Base-by-base conservation (phyloP, 1,284 basidiomycete species). In the Fereydounia khargensis region DNA sequence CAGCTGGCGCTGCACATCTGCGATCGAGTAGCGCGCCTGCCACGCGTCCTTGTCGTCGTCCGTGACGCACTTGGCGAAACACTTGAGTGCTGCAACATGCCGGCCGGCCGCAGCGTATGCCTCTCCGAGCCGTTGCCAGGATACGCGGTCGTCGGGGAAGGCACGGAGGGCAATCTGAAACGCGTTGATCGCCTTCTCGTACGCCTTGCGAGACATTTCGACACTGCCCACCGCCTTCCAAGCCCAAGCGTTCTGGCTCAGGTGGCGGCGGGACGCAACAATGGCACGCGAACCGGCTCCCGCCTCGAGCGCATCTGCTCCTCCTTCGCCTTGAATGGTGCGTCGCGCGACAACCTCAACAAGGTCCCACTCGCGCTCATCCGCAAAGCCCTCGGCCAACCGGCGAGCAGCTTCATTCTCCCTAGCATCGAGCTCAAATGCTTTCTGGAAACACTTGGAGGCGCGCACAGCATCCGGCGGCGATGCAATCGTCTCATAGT, bases 211-310 rank as follows among this genome's bases (percentile, higher is more conserved):
- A 58, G 84, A 39, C 78, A 96, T 79, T 72, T 96, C 90, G 1
- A 94, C 91, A 1, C 89, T 84, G 1, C 95, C 95, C 21, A 95
- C 80, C 9, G 95, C 94, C 77, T 96, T 97, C 91, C 92, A 98
- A 1, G 95, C 95, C 95, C 95, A 99, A 3, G 87, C 83, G 66
- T 78, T 92, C 32, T 84, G 85, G 0, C 90, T 88, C 24, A 65
- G 47, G 35, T 71, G 63, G 4, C 56, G 20, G 7, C 57, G 36
- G 16, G 55, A 48, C 9, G 61, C 49, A 9, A 44, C 47, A 4
- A 55, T 20, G 40, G 28, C 39, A 24, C 18, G 16, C 23, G 14
- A 20, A 19, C 14, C 39, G 4, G 30, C 39, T 22, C 35, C 36
- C 6, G 25, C 53, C 0, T 39, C 42, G 27, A 68, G 53, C 0